A percentile compares a stretch with the other conserved stretches of the same genome.
Evolutionary conservation across 148 eudicot genomes (phyloP).

Genomic region (Mesembryanthemum crystallinum): DNA sequence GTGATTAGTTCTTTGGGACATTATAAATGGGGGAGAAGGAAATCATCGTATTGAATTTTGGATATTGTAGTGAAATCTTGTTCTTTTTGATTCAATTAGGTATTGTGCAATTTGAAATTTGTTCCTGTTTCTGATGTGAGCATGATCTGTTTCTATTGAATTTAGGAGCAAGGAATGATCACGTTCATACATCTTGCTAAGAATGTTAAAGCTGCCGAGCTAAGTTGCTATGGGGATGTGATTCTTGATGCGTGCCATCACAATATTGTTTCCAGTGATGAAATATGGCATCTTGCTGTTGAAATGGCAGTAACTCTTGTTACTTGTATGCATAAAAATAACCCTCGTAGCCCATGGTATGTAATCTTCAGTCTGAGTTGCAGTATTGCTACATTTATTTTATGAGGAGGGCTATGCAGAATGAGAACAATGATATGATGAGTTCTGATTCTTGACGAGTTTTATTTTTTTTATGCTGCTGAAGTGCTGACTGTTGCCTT

Average conservation of each 20-base stretch:
- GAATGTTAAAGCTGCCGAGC: conserved; percentile 56
- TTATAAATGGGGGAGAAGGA: not conserved
- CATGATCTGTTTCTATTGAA: conserved; percentile 15
- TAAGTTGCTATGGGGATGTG: conserved; percentile 78
- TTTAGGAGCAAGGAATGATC: conserved; percentile 92
- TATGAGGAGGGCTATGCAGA: not conserved
- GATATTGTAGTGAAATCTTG: not conserved
- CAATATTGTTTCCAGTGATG: conserved; percentile 81
- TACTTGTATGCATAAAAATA: conserved; percentile 53
- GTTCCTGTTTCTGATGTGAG: conserved; percentile 15
- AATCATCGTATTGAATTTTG: not conserved
- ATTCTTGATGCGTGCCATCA: conserved; percentile 94
- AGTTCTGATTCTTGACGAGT: not conserved
- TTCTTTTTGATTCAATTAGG: too few relatives aligned
- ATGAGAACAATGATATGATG: not conserved
- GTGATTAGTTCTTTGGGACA: conserved; percentile 1
- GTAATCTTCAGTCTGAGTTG: conserved; percentile 2
- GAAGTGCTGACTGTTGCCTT: not conserved
- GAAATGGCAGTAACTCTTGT: conserved; percentile 83
- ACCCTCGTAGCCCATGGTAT: conserved; percentile 97
- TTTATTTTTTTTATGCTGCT: not conserved
- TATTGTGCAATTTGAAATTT: not conserved
- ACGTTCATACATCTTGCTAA: conserved; percentile 73
- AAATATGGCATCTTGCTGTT: conserved; percentile 82
- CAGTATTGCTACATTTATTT: not conserved